These are phyloP conservation scores for Aureobasidium sp. DNA, from an alignment of 2,329 filamentous ascomycete genomes.

Conservation along the genomic window DNA sequence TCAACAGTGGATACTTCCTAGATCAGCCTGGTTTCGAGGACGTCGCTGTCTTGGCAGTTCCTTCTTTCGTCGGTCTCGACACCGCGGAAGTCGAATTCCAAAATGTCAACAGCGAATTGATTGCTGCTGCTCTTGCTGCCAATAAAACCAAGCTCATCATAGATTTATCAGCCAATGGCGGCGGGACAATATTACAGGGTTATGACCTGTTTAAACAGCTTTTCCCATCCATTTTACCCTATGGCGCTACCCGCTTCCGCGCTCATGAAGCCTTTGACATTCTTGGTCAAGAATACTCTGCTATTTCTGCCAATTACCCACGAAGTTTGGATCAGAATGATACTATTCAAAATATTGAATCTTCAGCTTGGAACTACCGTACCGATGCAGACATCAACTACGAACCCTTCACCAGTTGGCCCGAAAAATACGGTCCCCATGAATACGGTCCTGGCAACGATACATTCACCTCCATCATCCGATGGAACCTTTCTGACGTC, in stretches of 20 bases:
- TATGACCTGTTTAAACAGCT: conserved; percentile 69
- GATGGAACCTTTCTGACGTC: conserved; percentile 56
- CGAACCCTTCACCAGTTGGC: conserved; percentile 53
- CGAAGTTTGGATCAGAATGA: conserved; percentile 38
- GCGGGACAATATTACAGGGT: conserved; percentile 65
- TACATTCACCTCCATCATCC: conserved; percentile 63
- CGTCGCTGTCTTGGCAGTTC: conserved; percentile 50
- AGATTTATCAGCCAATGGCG: conserved; percentile 65
- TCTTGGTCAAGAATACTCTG: conserved; percentile 46
- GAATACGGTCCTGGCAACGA: conserved; percentile 50
- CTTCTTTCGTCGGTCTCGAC: conserved; percentile 43
- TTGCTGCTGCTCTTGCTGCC: conserved; percentile 48
- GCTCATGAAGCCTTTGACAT: conserved; percentile 52
- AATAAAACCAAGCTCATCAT: conserved; percentile 68
- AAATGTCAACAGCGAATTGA: conserved; percentile 44
- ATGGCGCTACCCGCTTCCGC: conserved; percentile 58
- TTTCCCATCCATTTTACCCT: conserved; percentile 56
- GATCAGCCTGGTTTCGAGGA: conserved; percentile 49
- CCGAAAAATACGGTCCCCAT: conserved; percentile 52
- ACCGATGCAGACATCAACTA: conserved; percentile 53
- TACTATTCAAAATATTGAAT: conserved; percentile 46
- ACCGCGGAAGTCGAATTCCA: conserved; percentile 42
- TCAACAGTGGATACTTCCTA: conserved; percentile 54
- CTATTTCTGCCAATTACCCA: conserved; percentile 35
- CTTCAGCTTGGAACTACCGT: conserved; percentile 52